These are phyloP conservation scores for Fomitopsis schrenkii DNA, from an alignment of 1,284 basidiomycete species.

Conservation along the genomic window DNA sequence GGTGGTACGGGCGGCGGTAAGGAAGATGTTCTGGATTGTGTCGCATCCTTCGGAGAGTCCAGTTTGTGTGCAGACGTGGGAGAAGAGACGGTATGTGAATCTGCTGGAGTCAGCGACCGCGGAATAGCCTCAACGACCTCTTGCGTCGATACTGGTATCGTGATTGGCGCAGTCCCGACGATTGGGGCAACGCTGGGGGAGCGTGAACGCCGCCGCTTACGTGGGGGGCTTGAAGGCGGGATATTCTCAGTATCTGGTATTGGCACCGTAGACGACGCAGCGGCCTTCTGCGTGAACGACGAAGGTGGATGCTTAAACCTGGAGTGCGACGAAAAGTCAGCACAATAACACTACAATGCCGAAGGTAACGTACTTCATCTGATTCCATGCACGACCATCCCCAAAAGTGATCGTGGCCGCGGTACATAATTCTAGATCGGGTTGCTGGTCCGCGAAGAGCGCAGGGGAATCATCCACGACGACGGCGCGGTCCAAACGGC, in stretches of 20 bases:
- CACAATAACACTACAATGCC: too few relatives aligned
- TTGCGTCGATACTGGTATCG: background rate
- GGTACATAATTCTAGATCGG: slow-evolving; percentile 27
- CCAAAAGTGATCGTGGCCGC: slow-evolving; percentile 29
- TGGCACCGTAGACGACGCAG: background rate
- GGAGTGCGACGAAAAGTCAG: background rate
- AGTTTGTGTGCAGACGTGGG: background rate
- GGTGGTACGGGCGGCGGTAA: background rate
- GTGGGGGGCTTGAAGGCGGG: background rate
- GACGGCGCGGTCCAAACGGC: slow-evolving; percentile 29
- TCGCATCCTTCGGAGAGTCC: background rate
- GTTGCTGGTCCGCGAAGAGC: slow-evolving; percentile 6
- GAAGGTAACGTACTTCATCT: background rate
- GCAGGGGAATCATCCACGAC: slow-evolving; percentile 13
- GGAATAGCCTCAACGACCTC: background rate
- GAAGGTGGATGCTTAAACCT: background rate
- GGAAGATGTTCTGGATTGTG: background rate
- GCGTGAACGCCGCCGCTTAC: background rate
- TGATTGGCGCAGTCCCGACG: background rate
- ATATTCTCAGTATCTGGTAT: background rate
- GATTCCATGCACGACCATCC: slow-evolving; percentile 13
- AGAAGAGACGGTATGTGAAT: background rate
- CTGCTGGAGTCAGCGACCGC: background rate
- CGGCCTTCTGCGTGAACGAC: background rate
- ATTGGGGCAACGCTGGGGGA: background rate